Percentiles rank a stretch among this genome's conserved stretches.
phyloP scores from a whole-genome alignment of 2,329 filamentous ascomycete genomes.

The Aureobasidium vineae region DNA sequence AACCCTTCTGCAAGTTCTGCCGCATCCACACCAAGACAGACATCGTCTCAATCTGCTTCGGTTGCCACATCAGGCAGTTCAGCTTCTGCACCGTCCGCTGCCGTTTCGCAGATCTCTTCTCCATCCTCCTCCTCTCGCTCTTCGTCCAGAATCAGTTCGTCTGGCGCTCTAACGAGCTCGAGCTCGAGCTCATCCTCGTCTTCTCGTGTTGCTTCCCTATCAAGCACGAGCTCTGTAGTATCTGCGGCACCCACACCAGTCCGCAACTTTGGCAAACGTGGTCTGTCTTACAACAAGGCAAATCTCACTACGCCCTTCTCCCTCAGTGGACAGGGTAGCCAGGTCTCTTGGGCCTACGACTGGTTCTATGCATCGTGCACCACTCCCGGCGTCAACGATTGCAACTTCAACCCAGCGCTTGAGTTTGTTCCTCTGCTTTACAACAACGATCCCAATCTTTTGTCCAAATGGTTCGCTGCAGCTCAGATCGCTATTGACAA shows the following conservation, averaged over 20 bases:
- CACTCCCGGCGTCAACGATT: conserved; percentile 25
- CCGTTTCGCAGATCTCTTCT: background rate
- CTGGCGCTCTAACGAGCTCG: background rate
- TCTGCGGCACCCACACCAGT: conserved; percentile 23
- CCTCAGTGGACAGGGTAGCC: conserved; percentile 31
- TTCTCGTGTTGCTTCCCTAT: background rate
- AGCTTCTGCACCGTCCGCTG: too few relatives aligned
- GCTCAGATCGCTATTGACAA: conserved; percentile 32
- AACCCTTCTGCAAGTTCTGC: background rate
- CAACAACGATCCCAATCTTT: conserved; percentile 30
- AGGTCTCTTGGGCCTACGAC: conserved; percentile 35
- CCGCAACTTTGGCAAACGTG: conserved; percentile 54
- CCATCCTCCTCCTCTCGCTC: background rate
- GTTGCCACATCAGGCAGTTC: too few relatives aligned
- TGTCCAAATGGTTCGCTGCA: conserved; percentile 30
- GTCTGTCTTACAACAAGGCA: conserved; percentile 63
- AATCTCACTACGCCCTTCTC: conserved; percentile 52
- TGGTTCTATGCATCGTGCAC: conserved; percentile 30
- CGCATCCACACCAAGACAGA: background rate
- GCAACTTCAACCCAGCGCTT: conserved; percentile 32
- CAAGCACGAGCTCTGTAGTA: background rate
- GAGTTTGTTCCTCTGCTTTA: conserved; percentile 35
- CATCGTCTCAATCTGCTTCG: background rate
- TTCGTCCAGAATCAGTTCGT: background rate
- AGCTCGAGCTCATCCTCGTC: background rate